phyloP scores from a whole-genome alignment of 1,284 basidiomycete species.

The Ceratobasidium sp. region DNA sequence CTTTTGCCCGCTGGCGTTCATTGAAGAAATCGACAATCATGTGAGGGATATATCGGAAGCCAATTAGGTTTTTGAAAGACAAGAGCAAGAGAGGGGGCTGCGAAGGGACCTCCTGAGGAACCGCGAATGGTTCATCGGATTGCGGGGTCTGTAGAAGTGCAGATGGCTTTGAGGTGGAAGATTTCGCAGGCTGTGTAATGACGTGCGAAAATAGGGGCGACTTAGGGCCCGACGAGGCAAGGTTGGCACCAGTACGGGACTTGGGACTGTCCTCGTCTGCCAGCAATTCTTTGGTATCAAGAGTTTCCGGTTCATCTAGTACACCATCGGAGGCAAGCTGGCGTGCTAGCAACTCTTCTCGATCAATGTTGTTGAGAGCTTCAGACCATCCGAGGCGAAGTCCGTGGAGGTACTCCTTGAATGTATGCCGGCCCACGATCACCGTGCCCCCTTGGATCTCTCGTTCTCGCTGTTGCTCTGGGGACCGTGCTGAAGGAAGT shows the following conservation, averaged over 20 bases:
- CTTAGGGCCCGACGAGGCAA: conserved; percentile 42
- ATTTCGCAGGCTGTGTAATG: conserved; percentile 42
- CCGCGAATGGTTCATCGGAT: conserved; percentile 52
- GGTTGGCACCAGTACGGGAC: conserved; percentile 44
- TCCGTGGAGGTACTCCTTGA: conserved; percentile 94
- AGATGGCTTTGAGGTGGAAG: conserved; percentile 22
- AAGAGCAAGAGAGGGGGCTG: conserved; percentile 86
- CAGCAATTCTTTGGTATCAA: conserved; percentile 35
- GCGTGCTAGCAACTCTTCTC: conserved; percentile 74
- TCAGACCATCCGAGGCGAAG: conserved; percentile 85
- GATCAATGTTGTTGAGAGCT: conserved; percentile 69
- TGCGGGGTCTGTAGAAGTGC: conserved; percentile 27
- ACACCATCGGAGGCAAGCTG: conserved; percentile 72
- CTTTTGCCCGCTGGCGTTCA: conserved; percentile 75
- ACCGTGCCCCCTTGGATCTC: conserved; percentile 83
- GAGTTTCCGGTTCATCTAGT: conserved; percentile 67
- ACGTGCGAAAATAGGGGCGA: conserved; percentile 46
- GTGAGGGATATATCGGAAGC: conserved; percentile 82
- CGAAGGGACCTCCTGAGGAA: conserved; percentile 67
- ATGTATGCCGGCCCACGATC: conserved; percentile 85
- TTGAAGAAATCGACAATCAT: conserved; percentile 96
- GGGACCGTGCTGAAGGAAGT: conserved; percentile 64
- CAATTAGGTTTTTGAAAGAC: conserved; percentile 84
- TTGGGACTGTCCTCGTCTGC: conserved; percentile 32
- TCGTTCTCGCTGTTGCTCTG: conserved; percentile 55